Evolutionary conservation across 1,284 basidiomycete genomes (phyloP).

Genomic region (Neolentinus lepideus): DNA sequence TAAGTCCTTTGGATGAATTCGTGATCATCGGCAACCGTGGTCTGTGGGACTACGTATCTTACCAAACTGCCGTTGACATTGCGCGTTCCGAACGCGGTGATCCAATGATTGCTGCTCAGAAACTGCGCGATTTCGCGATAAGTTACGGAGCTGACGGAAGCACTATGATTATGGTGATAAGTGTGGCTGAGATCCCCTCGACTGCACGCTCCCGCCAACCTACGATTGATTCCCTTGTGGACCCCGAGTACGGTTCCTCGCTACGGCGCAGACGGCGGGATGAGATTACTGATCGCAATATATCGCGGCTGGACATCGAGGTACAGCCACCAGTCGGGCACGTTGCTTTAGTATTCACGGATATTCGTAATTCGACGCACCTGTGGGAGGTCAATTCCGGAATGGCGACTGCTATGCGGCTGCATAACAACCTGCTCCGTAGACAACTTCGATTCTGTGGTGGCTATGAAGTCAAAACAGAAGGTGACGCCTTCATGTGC

Average conservation of each 20-base stretch:
- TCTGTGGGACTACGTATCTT: slow-evolving; percentile 92
- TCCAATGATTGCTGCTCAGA: slow-evolving; percentile 97
- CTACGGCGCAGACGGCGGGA: slow-evolving; percentile 29
- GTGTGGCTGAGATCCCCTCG: slow-evolving; percentile 65
- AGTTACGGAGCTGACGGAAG: slow-evolving; percentile 94
- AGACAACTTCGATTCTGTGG: slow-evolving; percentile 87
- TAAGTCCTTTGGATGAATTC: slow-evolving; percentile 91
- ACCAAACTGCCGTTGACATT: slow-evolving; percentile 96
- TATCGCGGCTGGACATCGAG: slow-evolving; percentile 70
- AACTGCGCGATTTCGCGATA: slow-evolving; percentile 94
- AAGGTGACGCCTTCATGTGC: slow-evolving; percentile 99
- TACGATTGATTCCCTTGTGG: slow-evolving; percentile 35
- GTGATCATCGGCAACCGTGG: slow-evolving; percentile 93
- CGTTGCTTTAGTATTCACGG: slow-evolving; percentile 94
- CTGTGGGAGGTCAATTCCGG: slow-evolving; percentile 97
- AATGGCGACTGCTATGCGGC: slow-evolving; percentile 91
- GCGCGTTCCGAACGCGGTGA: slow-evolving; percentile 81
- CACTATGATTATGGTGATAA: slow-evolving; percentile 98
- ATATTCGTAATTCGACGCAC: slow-evolving; percentile 96
- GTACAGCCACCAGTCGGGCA: slow-evolving; percentile 86
- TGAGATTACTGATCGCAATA: slow-evolving; percentile 44
- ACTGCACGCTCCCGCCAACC: slow-evolving; percentile 35
- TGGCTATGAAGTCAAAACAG: slow-evolving; percentile 99
- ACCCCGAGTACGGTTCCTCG: slow-evolving; percentile 29
- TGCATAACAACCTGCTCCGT: slow-evolving; percentile 88